Evolutionary conservation across 2,329 filamentous ascomycete genomes (phyloP), one percentile per base, ranked within the genome.

Genomic region (Exophiala aquamarina): DNA sequence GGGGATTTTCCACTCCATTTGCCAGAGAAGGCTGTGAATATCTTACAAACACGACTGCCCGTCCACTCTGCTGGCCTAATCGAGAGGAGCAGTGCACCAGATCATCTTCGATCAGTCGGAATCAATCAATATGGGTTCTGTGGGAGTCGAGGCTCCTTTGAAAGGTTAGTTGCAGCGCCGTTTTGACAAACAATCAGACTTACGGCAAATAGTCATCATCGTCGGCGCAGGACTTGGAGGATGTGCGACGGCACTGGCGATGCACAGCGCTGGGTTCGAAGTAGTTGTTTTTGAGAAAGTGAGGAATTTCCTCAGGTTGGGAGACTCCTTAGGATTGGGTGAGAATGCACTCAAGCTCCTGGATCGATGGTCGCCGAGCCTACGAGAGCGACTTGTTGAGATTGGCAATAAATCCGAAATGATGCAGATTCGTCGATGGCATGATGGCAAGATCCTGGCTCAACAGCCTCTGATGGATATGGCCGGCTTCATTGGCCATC

Each of bases 191-290:
- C 18, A 20, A 19, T 10, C 2, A 36, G 19, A 8, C 29, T 14
- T 8, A 21, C 15, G 15, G 13, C 11, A 34, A 17, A 32, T 45
- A 52, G 52, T 55, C 21, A 55, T 55, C 15, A 48, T 55, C 28
- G 52, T 55, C 17, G 53, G 53, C 14, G 49, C 52, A 66, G 81
- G 81, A 15, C 83, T 84, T 49, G 81, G 78, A 29, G 81, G 81
- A 13, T 70, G 84, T 20, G 78, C 79, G 5, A 77, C 80, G 14
- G 81, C 81, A 33, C 81, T 84, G 51, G 81, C 84, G 64, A 82
- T 79, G 58, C 73, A 78, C 51, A 74, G 78, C 13, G 78, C 83
- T 54, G 81, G 81, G 13, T 81, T 83, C 59, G 67, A 72, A 10
- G 79, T 81, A 14, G 66, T 73, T 44, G 72, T 84, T 50, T 81